Evolutionary conservation across 2,329 filamentous ascomycete species (phyloP).

Genomic region (Aulographum hederae): DNA sequence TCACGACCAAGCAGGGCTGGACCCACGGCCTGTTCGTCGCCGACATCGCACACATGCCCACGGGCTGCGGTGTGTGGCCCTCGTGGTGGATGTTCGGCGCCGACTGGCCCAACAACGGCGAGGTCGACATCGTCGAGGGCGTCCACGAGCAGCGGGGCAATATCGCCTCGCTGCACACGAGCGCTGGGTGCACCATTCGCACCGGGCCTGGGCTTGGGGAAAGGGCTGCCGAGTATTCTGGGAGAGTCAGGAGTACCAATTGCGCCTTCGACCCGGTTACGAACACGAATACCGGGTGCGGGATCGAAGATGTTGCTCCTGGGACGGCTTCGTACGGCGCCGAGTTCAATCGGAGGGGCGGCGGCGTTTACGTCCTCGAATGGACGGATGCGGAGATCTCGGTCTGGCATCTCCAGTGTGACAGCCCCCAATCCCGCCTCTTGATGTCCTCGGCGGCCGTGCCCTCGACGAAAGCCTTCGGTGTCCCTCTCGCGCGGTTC

Average conservation of each 20-base stretch:
- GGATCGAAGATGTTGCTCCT: not conserved
- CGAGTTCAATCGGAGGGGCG: constrained; percentile 20
- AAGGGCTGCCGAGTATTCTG: too few relatives aligned
- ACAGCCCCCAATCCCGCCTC: constrained; percentile 23
- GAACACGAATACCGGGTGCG: not conserved
- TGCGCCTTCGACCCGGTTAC: constrained; percentile 16
- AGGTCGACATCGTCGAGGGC: constrained; percentile 20
- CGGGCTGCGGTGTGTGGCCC: constrained; percentile 19
- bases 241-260: too few relatives aligned
- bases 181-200: constrained; percentile 14
- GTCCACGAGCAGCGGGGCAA: constrained; percentile 18
- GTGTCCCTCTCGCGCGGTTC: constrained; percentile 21
- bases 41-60: constrained; percentile 21
- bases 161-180: constrained; percentile 19
- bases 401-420: constrained; percentile 27
- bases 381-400: constrained; percentile 23
- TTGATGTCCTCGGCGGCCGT: constrained; percentile 14
- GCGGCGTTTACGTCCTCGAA: constrained; percentile 23
- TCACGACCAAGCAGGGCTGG: constrained; percentile 3
- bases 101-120: constrained; percentile 20
- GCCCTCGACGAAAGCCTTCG: constrained; percentile 24
- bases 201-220: too few relatives aligned
- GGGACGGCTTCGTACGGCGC: constrained; percentile 11
- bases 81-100: constrained; percentile 20
- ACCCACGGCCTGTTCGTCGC: constrained; percentile 5